phyloP scores from a whole-genome alignment of 768 basidiomycete species.

The Cystofilobasidium macerans region DNA sequence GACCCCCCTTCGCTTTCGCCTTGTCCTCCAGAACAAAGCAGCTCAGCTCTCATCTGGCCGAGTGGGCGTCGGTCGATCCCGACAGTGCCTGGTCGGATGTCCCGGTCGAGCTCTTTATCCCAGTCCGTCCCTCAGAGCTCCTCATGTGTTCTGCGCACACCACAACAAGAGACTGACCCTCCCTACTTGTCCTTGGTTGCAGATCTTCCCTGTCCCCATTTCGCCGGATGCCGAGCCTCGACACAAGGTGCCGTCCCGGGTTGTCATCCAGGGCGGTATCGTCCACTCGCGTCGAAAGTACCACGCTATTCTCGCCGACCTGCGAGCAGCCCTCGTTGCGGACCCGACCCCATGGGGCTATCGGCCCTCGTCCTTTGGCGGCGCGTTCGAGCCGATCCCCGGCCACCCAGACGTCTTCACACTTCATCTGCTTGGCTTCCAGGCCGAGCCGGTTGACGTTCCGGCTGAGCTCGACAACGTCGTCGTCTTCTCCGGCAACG shows the following conservation, averaged over 20 bases:
- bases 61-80: no score
- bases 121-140: no score
- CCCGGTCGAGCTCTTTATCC: no score
- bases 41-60: no score
- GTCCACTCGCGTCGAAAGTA: neutral
- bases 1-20: no score
- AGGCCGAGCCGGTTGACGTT: neutral
- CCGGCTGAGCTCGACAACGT: neutral
- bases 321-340: neutral
- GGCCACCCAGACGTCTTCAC: neutral
- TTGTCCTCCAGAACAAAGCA: no score
- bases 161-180: neutral
- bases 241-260: neutral
- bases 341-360: neutral
- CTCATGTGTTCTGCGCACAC: no score
- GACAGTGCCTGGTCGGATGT: no score
- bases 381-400: neutral
- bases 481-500: neutral
- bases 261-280: slow-evolving; percentile 7
- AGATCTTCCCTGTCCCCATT: neutral
- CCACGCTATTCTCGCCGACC: neutral
- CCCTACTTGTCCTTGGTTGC: no score
- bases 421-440: neutral
- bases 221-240: neutral
- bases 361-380: neutral